Base-by-base conservation (phyloP, 192 early-diverging fungal species). In the Mortierella hygrophila region DNA sequence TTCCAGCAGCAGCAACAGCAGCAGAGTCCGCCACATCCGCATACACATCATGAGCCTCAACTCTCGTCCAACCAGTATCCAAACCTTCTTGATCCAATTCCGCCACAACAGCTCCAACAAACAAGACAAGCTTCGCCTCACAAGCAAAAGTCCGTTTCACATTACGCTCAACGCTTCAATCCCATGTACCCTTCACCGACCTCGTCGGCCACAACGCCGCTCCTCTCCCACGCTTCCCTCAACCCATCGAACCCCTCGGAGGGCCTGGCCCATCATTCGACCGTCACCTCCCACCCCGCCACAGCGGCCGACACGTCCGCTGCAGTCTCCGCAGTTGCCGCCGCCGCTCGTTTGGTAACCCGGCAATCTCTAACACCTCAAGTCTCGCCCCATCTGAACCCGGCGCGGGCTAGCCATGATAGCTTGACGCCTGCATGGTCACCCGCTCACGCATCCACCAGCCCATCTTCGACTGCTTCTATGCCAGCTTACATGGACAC, bases 101-200 rank as follows among this genome's bases (percentile, higher is more conserved):
- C 68, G 60, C 81, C 70, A 26, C 75, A 77, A 29, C 81, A 68
- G 18, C 82, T 74, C 20, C 75, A 70, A 37, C 60, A 69, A 20
- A 16, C 49, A 47, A 57, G 42, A 49, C 82, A 78, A 35, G 71
- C 72, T 11, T 60, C 78, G 35, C 70, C 83, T 41, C 55, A 69
- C 21, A 85, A 85, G 75, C 83, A 80, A 76, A 85, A 80, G 75
- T 71, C 78, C 35, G 35, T 70, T 29, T 72, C 83, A 4, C 75
- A 85, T 68, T 85, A 85, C 37, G 83, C 74, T 11, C 78, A 75
- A n/a, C 78, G 83, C 38, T 85, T 68, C 42, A 79, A 85, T 38
- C 83, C 83, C 2, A 85, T 85, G 78, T 85, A 85, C 44, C 78
- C 83, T 32, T 85, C 83, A 9, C 83, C 83, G 38, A 49, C 78